Base-by-base conservation (phyloP, 352 stramenopile genomes). In the Pythium rhizo-oryzae region DNA sequence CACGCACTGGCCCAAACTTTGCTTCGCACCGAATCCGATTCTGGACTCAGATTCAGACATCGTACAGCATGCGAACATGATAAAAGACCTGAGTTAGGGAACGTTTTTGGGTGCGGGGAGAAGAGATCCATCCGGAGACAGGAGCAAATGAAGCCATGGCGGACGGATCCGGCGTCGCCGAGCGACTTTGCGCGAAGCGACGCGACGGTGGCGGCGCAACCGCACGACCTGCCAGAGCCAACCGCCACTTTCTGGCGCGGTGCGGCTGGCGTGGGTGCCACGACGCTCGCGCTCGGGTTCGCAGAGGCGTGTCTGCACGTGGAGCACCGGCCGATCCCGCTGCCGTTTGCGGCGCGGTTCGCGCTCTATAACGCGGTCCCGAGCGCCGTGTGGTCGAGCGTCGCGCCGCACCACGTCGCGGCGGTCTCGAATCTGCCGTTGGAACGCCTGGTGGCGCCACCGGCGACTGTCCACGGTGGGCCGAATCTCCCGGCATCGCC, bases 281-380 rank as follows among this genome's bases (percentile, higher is more conserved):
- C 72, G 28, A 89, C 81, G 9, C 72, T 87, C 12, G 59, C 76
- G 4, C 52, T 89, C 18, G 83, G 82, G 33, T 94, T 94, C 57
- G 68, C 76, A 2, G 87, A 94, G 67, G 84, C 70, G 21, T 94
- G 83, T 56, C 35, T 90, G 19, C 72, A 78, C 57, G 56, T 92
- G 19, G 73, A 84, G 50, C 79, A 75, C 2, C 77, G 79, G 1
- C 87, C 87, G 7, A 85, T 94, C 46, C 87, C 87, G 15, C 64
- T 94, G 60, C 81, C 77, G 2, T 91, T 93, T 47, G 87, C 87
- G 15, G 52, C 85, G 9, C 59, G 52, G 33, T 93, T 84, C 46
- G 87, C 87, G 19, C 50, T 76, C n/a, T 70, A 62, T 24, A 94
- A 93, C 57, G 50, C 90, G 0, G 11, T 91, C 33, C 83, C 83